A percentile compares a stretch with the other conserved stretches of the same genome.
Conservation (phyloP, 2,329 filamentous ascomycete species). For the Colletotrichum costaricense region DNA sequence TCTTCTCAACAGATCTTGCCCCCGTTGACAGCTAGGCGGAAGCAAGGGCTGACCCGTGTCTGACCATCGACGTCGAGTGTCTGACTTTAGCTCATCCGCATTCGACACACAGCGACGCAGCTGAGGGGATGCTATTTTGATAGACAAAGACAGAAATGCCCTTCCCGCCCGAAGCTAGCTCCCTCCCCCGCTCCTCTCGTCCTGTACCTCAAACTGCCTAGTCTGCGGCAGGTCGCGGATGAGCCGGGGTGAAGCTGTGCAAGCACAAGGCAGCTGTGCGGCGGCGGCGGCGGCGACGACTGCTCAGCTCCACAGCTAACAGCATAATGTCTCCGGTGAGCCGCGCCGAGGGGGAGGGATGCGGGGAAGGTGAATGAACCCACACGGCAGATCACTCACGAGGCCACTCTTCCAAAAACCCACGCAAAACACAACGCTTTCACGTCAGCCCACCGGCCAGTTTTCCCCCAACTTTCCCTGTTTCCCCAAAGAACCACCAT, state of each 20-base stretch:
- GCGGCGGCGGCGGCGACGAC: no score
- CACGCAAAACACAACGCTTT: not conserved
- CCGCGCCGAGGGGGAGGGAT: constrained; percentile 7
- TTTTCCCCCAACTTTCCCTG: no score
- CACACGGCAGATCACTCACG: constrained; percentile 5
- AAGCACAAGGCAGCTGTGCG: not conserved
- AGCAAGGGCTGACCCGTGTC: constrained; percentile 4
- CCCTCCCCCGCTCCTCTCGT: not conserved
- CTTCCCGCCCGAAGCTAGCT: constrained; percentile 12
- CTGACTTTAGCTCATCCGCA: not conserved
- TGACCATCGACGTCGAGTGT: not conserved
- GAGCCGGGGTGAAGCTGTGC: not conserved
- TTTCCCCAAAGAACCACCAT: not conserved
- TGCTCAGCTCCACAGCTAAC: not conserved
- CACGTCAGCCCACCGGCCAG: not conserved
- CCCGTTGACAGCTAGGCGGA: not conserved
- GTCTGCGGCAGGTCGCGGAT: not conserved
- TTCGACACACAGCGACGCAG: not conserved
- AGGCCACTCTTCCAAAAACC: not conserved
- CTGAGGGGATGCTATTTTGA: not conserved
- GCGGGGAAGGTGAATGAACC: constrained; percentile 9
- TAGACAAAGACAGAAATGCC: not conserved
- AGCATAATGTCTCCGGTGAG: constrained; percentile 2
- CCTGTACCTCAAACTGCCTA: no score
- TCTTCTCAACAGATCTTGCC: not conserved